These are phyloP conservation scores for Novymonas esmeraldas DNA, from an alignment of 208 protist species.

Conservation along the genomic window DNA sequence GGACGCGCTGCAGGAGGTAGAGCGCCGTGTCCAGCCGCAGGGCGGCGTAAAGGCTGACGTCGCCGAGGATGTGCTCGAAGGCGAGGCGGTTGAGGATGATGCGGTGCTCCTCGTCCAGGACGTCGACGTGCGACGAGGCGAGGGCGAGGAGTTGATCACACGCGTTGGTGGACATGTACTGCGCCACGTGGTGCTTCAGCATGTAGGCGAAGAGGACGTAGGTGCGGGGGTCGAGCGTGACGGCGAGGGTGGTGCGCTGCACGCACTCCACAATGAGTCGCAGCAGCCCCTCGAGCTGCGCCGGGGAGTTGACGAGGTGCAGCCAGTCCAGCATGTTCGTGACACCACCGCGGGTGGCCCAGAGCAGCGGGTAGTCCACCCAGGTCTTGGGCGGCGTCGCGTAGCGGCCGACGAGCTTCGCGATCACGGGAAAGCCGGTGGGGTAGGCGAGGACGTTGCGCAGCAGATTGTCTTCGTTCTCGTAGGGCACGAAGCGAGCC, in stretches of 20 bases:
- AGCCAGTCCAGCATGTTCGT: constrained; percentile 77
- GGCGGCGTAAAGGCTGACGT: constrained; percentile 52
- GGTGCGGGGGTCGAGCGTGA: constrained; percentile 56
- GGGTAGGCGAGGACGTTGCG: constrained; percentile 45
- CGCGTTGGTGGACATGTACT: constrained; percentile 51
- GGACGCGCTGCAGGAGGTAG: constrained; percentile 55
- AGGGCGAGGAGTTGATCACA: constrained; percentile 65
- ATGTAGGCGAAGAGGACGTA: constrained; percentile 73
- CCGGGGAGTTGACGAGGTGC: constrained; percentile 36
- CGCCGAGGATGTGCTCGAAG: constrained; percentile 72
- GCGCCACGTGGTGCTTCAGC: constrained; percentile 48
- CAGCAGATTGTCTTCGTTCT: constrained; percentile 57
- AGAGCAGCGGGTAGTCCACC: constrained; percentile 78
- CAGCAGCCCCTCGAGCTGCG: constrained; percentile 55
- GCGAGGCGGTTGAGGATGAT: constrained; percentile 83
- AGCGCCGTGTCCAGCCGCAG: constrained; percentile 50
- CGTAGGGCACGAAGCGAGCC: constrained; percentile 74
- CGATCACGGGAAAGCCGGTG: constrained; percentile 42
- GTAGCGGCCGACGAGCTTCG: constrained; percentile 74
- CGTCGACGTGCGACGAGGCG: constrained; percentile 42
- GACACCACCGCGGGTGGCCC: constrained; percentile 62
- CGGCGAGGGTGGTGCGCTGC: constrained; percentile 39
- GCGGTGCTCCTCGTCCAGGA: constrained; percentile 61
- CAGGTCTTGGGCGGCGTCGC: constrained; percentile 63
- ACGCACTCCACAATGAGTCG: constrained; percentile 50